Percentiles rank a stretch among this genome's conserved stretches.
Evolutionary conservation across 192 early-diverging fungal genomes (phyloP).

Genomic region (Umbelopsis ramanniana): DNA sequence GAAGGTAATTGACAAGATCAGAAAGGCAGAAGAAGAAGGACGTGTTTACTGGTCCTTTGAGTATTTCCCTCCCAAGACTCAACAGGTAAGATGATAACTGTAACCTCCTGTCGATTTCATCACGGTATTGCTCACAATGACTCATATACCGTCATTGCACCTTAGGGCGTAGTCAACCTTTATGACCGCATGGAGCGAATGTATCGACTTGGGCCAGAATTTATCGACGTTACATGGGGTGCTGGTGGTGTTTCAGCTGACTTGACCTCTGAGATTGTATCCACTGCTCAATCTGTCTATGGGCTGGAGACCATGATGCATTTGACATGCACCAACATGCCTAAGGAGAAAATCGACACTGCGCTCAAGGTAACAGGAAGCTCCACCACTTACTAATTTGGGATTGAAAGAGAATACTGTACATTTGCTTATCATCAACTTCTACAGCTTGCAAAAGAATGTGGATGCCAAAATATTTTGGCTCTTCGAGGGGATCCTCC

Average conservation of each 20-base stretch:
- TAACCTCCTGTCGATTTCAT: background rate
- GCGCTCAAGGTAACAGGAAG: constrained; percentile 63
- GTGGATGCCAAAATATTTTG: constrained; percentile 92
- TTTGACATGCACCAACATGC: constrained; percentile 99
- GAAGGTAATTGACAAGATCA: constrained; percentile 81
- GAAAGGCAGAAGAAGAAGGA: constrained; percentile 67
- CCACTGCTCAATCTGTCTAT: constrained; percentile 86
- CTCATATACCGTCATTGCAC: no score
- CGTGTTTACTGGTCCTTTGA: constrained; percentile 90
- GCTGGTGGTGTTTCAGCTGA: constrained; percentile 92
- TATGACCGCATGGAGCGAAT: constrained; percentile 97
- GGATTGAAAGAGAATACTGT: background rate
- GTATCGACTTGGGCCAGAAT: constrained; percentile 88
- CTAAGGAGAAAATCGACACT: constrained; percentile 78
- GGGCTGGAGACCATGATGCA: constrained; percentile 95
- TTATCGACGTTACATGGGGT: constrained; percentile 97
- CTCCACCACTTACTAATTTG: no score
- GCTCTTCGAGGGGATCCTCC: constrained; percentile 96
- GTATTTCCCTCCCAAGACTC: constrained; percentile 97
- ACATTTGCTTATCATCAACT: background rate
- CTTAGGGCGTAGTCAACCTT: constrained; percentile 83
- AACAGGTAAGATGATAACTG: constrained; percentile 47
- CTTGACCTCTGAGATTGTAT: constrained; percentile 85
- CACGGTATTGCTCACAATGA: background rate
- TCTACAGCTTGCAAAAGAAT: constrained; percentile 72